Base-by-base conservation (phyloP, 2,329 filamentous ascomycete genomes). In the Elsinoe arachidis region DNA sequence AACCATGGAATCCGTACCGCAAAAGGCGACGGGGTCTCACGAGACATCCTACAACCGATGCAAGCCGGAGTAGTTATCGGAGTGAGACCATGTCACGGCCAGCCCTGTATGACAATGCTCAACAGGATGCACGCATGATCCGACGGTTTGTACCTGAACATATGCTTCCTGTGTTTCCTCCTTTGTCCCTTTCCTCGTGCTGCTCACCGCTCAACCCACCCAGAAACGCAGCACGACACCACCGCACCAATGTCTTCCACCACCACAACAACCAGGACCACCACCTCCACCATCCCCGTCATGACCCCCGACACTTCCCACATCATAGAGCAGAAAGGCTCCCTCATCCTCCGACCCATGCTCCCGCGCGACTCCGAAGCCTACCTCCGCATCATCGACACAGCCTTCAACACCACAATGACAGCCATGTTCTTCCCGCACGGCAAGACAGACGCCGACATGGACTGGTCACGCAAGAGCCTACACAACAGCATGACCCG, bases 391-490 rank as follows among this genome's bases (percentile, higher is more conserved):
- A 54, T 70, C 47, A 62, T 60, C 21, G 52, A 52, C 14, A 57
- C 61, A 7, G 64, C 68, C 52, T 70, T 69, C 59, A 43, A 43
- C 3, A 61, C 61, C 5, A 67, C 64, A 26, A 61, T 70, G 35
- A 63, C 63, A 46, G 60, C 61, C 15, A 51, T 69, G 39, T 62
- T 70, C 55, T 70, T 62, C 49, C 67, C 67, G 34, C 58, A 64
- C 30, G 68, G 67, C 53, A 59, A 60, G 26, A 60, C 61, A 15
- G 43, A 60, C 5, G 58, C 56, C 12, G 54, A 56, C 39, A 38
- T 33, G 23, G 54, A 23, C 41, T 56, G 41, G 38, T 44, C 37
- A 7, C 54, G 39, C 10, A 21, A 56, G 19, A 35, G n/a, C n/a
- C 17, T 58, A 10, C 17, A 21, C 15, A 53, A 41, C n/a, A 35